Conservation (phyloP, 768 basidiomycete genomes). For the Rossbeevera mucosa region DNA sequence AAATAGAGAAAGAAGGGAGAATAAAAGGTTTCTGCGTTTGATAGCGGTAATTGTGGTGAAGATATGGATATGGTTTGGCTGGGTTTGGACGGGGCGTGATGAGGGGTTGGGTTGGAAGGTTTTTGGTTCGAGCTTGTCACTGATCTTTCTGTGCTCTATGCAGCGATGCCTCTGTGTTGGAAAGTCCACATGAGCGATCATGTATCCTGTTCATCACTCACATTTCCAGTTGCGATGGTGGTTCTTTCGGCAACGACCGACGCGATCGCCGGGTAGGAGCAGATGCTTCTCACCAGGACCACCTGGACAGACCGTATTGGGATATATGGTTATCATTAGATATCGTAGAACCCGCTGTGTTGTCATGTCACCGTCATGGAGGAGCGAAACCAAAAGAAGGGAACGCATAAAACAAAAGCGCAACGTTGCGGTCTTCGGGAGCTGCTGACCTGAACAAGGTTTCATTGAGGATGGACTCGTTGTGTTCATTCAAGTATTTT, state of each 20-base stretch:
- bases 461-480: background rate
- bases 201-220: background rate
- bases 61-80: background rate
- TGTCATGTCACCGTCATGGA: background rate
- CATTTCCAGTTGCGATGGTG: background rate
- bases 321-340: constrained; percentile 8
- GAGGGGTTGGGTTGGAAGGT: background rate
- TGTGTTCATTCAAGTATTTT: background rate
- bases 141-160: background rate
- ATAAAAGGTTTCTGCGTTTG: background rate
- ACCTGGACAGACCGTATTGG: constrained; percentile 10
- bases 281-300: constrained; percentile 1
- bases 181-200: background rate
- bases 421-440: background rate
- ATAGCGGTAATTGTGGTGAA: background rate
- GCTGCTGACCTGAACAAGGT: constrained; percentile 5
- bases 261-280: constrained; percentile 12
- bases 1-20: constrained; percentile 1
- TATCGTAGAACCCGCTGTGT: constrained; percentile 6
- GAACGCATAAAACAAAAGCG: background rate
- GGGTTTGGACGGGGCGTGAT: background rate
- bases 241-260: constrained; percentile 10
- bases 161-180: background rate
- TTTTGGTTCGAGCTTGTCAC: background rate
- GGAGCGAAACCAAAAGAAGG: background rate